Evolutionary conservation across 495 filamentous ascomycete genomes (phyloP).

Genomic region (Apodospora peruviana): DNA sequence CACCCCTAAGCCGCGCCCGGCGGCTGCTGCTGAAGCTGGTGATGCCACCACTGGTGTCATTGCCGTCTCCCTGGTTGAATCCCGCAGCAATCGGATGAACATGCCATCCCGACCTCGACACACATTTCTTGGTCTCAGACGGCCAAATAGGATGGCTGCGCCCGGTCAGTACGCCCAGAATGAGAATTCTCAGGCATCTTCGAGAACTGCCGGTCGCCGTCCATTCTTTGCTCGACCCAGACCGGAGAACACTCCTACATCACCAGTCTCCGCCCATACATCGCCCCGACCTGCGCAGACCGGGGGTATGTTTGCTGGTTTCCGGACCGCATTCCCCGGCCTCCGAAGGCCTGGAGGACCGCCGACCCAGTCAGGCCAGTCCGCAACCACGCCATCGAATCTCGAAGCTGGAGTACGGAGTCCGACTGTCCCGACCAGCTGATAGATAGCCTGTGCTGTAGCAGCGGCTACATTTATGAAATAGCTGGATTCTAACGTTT

Average conservation of each 20-base stretch:
- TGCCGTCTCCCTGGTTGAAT: constrained; percentile 16
- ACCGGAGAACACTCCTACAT: background rate
- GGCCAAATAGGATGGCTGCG: constrained; percentile 9
- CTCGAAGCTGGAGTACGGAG: constrained; percentile 27
- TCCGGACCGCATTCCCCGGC: constrained; percentile 11
- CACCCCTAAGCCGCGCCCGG: constrained; percentile 69
- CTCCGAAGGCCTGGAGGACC: constrained; percentile 8
- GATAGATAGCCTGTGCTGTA: background rate
- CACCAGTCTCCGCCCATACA: background rate
- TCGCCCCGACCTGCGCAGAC: background rate
- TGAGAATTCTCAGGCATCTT: background rate
- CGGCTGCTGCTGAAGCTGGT: constrained; percentile 27
- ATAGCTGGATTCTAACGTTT: background rate
- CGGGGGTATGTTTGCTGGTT: constrained; percentile 8
- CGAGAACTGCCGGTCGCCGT: background rate
- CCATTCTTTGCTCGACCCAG: constrained; percentile 2
- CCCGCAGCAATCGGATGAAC: constrained; percentile 35
- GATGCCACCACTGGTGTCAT: constrained; percentile 20
- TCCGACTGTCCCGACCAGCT: background rate
- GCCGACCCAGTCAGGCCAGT: constrained; percentile 2
- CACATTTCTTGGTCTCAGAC: constrained; percentile 22
- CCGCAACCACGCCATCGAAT: constrained; percentile 27
- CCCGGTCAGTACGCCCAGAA: background rate
- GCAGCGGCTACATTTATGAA: too few species aligned
- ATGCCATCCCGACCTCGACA: constrained; percentile 25